Percentiles rank a stretch among this genome's conserved stretches.
Conservation (phyloP, 106 monocot species). For the Cymbidium sinense region DNA sequence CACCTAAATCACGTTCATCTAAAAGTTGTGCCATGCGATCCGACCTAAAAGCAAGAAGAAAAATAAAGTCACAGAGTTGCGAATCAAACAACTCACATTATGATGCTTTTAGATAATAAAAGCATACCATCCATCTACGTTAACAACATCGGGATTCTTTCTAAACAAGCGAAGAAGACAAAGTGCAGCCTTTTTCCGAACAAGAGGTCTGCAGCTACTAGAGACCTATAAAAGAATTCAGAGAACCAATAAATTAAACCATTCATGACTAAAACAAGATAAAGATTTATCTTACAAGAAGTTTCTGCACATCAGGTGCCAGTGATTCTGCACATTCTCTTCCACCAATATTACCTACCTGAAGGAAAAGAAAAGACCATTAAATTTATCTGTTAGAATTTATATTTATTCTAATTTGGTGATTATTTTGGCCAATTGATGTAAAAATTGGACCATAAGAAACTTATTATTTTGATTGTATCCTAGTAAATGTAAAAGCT, state of each 20-base stretch:
- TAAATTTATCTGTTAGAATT: not conserved
- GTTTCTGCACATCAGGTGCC: constrained; percentile 94
- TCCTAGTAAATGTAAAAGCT: not conserved
- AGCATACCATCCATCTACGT: constrained; percentile 92
- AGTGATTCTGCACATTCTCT: constrained; percentile 95
- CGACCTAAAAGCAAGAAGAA: constrained; percentile 47
- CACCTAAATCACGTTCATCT: constrained; percentile 96
- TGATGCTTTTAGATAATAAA: not conserved
- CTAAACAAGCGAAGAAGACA: constrained; percentile 93
- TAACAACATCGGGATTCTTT: constrained; percentile 96
- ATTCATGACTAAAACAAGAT: not conserved
- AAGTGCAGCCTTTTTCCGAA: constrained; percentile 96
- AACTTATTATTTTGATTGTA: not conserved
- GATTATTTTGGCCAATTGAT: not conserved
- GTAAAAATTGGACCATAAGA: not conserved
- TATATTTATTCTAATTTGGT: not conserved
- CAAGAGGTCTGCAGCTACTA: constrained; percentile 92
- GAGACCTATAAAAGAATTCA: constrained; percentile 55
- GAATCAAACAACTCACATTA: not conserved
- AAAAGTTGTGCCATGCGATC: constrained; percentile 97
- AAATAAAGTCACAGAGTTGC: not conserved
- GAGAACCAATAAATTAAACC: constrained; percentile 4
- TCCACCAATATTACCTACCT: constrained; percentile 97
- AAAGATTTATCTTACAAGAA: constrained; percentile 59
- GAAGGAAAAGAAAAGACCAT: constrained; percentile 3